These are phyloP conservation scores for Castanea sativa DNA, from an alignment of 306 rosid genomes.

Conservation along the genomic window DNA sequence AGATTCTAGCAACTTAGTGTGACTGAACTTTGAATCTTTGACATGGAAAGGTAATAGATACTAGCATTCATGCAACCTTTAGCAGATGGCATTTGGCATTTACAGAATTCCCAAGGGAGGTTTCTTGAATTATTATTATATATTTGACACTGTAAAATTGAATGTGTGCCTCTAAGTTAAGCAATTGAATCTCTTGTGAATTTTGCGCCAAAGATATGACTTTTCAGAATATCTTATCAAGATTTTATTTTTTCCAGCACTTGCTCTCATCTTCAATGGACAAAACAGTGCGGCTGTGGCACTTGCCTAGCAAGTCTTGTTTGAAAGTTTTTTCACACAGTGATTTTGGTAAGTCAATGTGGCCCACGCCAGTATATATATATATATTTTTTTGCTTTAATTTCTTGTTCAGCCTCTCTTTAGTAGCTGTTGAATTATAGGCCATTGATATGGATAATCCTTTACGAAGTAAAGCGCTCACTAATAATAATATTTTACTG, in stretches of 20 bases:
- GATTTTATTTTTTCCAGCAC: constrained; percentile 49
- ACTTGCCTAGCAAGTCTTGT: constrained; percentile 78
- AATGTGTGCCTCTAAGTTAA: constrained; percentile 9
- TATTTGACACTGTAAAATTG: constrained; percentile 10
- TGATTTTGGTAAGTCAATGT: constrained; percentile 76
- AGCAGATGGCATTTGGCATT: not conserved
- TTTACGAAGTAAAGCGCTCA: not conserved
- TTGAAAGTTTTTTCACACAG: constrained; percentile 84
- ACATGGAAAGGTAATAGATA: not conserved
- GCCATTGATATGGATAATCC: not conserved
- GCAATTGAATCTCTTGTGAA: constrained; percentile 8
- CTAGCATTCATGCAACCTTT: constrained; percentile 17
- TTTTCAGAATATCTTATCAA: constrained; percentile 20
- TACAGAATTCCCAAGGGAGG: constrained; percentile 5
- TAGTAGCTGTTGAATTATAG: constrained; percentile 11
- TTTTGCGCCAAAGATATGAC: constrained; percentile 4
- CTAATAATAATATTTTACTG: not conserved
- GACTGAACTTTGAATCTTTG: not conserved
- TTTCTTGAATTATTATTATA: not conserved
- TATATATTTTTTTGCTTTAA: not conserved
- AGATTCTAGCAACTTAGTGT: not conserved
- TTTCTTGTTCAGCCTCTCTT: constrained; percentile 14
- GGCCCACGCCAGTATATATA: not conserved
- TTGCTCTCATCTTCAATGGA: constrained; percentile 99
- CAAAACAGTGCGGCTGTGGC: constrained; percentile 99